Conservation (phyloP, 2,329 filamentous ascomycete species). For the Polychaeton citri region DNA sequence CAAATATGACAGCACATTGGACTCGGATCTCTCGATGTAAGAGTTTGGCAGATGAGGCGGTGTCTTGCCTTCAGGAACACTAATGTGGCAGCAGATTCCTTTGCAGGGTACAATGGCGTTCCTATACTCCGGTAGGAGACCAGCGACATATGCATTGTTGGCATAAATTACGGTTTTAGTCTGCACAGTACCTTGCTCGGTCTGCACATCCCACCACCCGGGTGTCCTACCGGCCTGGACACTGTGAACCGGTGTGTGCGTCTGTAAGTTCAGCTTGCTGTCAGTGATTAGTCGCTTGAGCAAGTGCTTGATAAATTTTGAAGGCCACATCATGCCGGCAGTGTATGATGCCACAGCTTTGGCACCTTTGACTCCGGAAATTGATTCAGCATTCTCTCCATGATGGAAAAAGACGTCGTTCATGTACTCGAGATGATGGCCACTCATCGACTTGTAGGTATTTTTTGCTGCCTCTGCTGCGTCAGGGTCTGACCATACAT, state of each 20-base stretch:
- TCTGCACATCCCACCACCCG: slow-evolving; percentile 49
- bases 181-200: slow-evolving; percentile 50
- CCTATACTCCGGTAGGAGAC: slow-evolving; percentile 54
- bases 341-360: slow-evolving; percentile 25
- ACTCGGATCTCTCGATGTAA: slow-evolving; percentile 14
- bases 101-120: slow-evolving; percentile 64
- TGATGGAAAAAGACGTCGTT: slow-evolving; percentile 19
- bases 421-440: slow-evolving; percentile 13
- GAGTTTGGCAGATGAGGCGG: slow-evolving; percentile 15
- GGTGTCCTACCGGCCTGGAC: slow-evolving; percentile 27
- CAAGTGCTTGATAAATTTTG: slow-evolving; percentile 66
- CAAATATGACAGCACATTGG: slow-evolving; percentile 23
- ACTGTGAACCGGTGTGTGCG: slow-evolving; percentile 48
- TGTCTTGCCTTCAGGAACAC: slow-evolving; percentile 4
- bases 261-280: slow-evolving; percentile 55
- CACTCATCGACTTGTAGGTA: slow-evolving; percentile 20
- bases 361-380: slow-evolving; percentile 25
- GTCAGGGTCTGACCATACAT: slow-evolving; percentile 23
- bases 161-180: slow-evolving; percentile 58
- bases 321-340: slow-evolving; percentile 66
- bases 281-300: slow-evolving; percentile 43
- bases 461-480: slow-evolving; percentile 13
- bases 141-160: slow-evolving; percentile 73
- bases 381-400: slow-evolving; percentile 18
- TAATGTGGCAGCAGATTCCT: neutral